Evolutionary conservation across 208 protist genomes (phyloP).

Genomic region (Vickermania ingenoplastis): DNA sequence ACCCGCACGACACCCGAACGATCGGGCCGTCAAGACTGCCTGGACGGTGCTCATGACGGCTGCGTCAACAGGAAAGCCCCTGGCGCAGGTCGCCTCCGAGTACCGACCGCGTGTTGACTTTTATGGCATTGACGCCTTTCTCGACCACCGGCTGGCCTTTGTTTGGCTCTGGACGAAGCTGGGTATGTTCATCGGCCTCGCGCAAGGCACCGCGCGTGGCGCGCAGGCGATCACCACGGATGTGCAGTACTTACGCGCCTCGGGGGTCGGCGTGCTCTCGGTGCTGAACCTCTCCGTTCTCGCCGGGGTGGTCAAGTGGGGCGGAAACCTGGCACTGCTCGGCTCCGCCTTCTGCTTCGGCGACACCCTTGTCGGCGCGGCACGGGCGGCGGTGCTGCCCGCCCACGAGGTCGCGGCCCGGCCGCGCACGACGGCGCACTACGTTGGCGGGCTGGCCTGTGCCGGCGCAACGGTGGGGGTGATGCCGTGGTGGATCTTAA

Average conservation of each 20-base stretch:
- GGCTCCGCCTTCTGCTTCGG: constrained; percentile 61
- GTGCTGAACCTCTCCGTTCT: constrained; percentile 80
- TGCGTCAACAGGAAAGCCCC: constrained; percentile 46
- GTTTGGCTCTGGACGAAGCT: constrained; percentile 80
- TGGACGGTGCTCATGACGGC: constrained; percentile 66
- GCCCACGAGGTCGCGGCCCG: constrained; percentile 39
- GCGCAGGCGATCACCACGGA: constrained; percentile 73
- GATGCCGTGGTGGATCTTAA: constrained; percentile 84
- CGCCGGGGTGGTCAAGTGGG: constrained; percentile 77
- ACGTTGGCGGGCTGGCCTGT: constrained; percentile 51
- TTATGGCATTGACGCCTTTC: constrained; percentile 74
- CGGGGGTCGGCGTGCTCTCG: constrained; percentile 65
- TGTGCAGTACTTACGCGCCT: constrained; percentile 72
- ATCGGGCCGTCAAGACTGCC: constrained; percentile 11
- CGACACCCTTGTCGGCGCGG: constrained; percentile 12
- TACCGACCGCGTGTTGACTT: constrained; percentile 68
- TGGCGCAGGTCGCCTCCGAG: constrained; percentile 57
- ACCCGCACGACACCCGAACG: neutral
- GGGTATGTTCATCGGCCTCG: constrained; percentile 67
- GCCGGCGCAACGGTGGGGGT: constrained; percentile 70
- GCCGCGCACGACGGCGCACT: constrained; percentile 61
- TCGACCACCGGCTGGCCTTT: constrained; percentile 57
- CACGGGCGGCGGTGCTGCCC: constrained; percentile 22
- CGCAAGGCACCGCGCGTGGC: constrained; percentile 50
- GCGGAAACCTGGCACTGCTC: constrained; percentile 59